Conservation (phyloP, 2,329 filamentous ascomycete genomes). For the Verticillium nubilum region DNA sequence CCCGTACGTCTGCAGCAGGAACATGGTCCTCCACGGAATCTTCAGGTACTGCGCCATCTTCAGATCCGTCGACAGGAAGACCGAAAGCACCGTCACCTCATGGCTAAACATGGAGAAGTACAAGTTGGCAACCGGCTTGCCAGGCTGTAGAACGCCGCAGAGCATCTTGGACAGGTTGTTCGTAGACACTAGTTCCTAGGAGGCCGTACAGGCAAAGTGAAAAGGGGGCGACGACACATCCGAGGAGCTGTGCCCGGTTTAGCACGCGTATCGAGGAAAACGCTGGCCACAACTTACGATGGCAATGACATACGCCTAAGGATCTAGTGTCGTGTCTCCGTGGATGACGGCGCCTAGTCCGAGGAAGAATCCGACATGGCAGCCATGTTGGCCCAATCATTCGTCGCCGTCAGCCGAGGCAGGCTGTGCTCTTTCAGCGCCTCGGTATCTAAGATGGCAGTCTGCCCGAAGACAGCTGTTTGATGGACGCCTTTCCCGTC, state of each 20-base stretch:
- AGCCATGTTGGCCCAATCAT: slow-evolving; percentile 36
- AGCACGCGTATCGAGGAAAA: neutral
- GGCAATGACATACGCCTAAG: slow-evolving; percentile 9
- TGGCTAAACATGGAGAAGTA: slow-evolving; percentile 33
- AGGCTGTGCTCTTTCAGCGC: slow-evolving; percentile 27
- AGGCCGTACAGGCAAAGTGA: slow-evolving; percentile 9
- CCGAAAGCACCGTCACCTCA: slow-evolving; percentile 25
- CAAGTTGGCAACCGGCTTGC: slow-evolving; percentile 34
- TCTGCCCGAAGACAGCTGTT: slow-evolving; percentile 29
- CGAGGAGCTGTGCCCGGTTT: slow-evolving; percentile 1
- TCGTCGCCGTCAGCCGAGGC: slow-evolving; percentile 31
- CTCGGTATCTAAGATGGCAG: slow-evolving; percentile 4
- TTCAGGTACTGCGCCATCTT: slow-evolving; percentile 73
- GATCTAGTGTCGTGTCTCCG: slow-evolving; percentile 8
- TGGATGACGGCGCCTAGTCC: slow-evolving; percentile 31
- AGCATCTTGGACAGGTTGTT: slow-evolving; percentile 38
- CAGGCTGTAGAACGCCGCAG: slow-evolving; percentile 39
- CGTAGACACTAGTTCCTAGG: slow-evolving; percentile 9
- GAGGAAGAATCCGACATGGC: slow-evolving; percentile 31
- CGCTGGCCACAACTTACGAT: slow-evolving; percentile 1
- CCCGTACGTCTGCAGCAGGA: slow-evolving; percentile 50
- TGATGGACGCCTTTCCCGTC: slow-evolving; percentile 34
- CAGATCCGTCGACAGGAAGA: slow-evolving; percentile 43
- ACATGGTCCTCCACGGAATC: slow-evolving; percentile 61
- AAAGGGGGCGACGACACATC: slow-evolving; percentile 9